Evolutionary conservation across 495 filamentous ascomycete genomes (phyloP).

Genomic region (Annulohypoxylon maeteangense): DNA sequence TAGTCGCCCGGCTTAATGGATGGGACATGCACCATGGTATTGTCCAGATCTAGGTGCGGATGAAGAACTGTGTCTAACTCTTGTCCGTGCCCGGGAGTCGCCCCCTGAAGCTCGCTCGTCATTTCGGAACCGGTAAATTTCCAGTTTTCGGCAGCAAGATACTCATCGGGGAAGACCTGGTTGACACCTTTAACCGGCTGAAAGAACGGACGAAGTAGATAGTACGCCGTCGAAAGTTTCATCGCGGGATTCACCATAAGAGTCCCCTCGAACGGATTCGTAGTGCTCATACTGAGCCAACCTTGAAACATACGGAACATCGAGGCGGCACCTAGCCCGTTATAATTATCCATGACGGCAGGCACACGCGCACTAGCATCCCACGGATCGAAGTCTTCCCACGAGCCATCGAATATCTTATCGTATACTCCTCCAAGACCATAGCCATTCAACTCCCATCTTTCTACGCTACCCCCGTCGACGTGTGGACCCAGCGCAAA

Average conservation of each 20-base stretch:
- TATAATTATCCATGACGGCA: constrained; percentile 80
- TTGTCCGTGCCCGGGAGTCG: constrained; percentile 78
- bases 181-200: constrained; percentile 50
- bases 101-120: constrained; percentile 74
- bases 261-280: constrained; percentile 78
- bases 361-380: constrained; percentile 74
- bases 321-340: constrained; percentile 82
- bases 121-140: constrained; percentile 60
- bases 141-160: constrained; percentile 58
- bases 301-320: constrained; percentile 92
- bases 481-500: constrained; percentile 90
- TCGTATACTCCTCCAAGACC: constrained; percentile 74
- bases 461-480: constrained; percentile 84
- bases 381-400: constrained; percentile 87
- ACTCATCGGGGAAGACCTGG: constrained; percentile 38
- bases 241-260: constrained; percentile 85
- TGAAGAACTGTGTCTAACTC: constrained; percentile 78
- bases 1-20: constrained; percentile 83
- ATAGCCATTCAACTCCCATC: constrained; percentile 87
- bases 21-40: constrained; percentile 84
- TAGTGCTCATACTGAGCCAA: constrained; percentile 83
- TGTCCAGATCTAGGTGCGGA: constrained; percentile 77
- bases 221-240: constrained; percentile 78
- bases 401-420: constrained; percentile 75
- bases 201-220: constrained; percentile 89